Conservation (phyloP, 345 rosid species). For the Pugionium dolabratum region DNA sequence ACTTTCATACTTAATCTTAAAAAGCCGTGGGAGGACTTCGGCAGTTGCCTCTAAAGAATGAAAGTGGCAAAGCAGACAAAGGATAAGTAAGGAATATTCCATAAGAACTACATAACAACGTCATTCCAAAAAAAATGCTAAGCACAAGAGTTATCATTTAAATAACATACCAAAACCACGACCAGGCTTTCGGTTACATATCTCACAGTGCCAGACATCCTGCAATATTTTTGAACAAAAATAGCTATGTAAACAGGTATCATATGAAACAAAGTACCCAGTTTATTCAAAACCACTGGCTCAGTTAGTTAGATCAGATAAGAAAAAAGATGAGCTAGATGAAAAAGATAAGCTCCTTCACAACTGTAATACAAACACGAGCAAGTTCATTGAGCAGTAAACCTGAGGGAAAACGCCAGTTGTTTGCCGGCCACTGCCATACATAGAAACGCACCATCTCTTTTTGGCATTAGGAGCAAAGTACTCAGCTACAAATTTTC, state of each 20-base stretch:
- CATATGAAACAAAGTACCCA: constrained; percentile 21
- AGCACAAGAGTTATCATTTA: constrained; percentile 1
- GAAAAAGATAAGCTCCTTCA: not conserved
- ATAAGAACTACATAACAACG: not conserved
- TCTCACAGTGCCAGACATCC: constrained; percentile 99
- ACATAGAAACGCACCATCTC: constrained; percentile 99
- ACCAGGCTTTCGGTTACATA: constrained; percentile 96
- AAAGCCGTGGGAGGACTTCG: constrained; percentile 98
- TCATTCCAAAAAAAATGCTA: not conserved
- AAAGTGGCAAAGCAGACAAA: constrained; percentile 27
- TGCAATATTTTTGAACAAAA: constrained; percentile 44
- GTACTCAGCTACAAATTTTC: constrained; percentile 88
- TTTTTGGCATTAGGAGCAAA: constrained; percentile 94
- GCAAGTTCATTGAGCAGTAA: constrained; percentile 37
- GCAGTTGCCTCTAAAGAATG: constrained; percentile 75
- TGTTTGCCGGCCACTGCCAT: constrained; percentile 95
- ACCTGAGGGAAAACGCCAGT: constrained; percentile 98
- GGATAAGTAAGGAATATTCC: not conserved
- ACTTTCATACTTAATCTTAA: constrained; percentile 97
- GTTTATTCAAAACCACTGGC: not conserved
- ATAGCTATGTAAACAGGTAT: constrained; percentile 19
- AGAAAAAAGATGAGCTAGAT: not conserved
- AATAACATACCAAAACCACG: constrained; percentile 90
- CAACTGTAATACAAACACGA: not conserved
- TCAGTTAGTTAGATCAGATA: too few relatives aligned